Percentiles rank a stretch among this genome's conserved stretches.
These are phyloP conservation scores for Coelastrella sp. DNA, from an alignment of 139 green algal genomes.

Conservation along the genomic window DNA sequence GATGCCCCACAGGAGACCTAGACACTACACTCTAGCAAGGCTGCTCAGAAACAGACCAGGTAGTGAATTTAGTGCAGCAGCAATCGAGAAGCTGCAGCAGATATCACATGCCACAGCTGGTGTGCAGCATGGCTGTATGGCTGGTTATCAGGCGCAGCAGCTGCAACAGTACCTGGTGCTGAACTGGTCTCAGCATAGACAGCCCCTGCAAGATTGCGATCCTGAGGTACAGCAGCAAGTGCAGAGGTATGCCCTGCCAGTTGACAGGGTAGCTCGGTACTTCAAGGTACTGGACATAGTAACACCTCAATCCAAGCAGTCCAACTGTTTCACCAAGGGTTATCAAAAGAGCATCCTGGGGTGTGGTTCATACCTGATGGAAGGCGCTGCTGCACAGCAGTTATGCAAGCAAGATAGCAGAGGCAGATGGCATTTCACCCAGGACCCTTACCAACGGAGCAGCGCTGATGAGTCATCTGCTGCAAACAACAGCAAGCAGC, in stretches of 20 bases:
- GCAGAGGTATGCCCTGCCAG: constrained; percentile 14
- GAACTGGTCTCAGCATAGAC: not conserved
- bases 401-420: constrained; percentile 7
- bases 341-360: constrained; percentile 25
- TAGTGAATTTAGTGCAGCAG: not conserved
- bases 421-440: constrained; percentile 8
- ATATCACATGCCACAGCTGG: not conserved
- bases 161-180: not conserved
- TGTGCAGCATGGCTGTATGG: not conserved
- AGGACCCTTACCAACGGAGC: constrained; percentile 20
- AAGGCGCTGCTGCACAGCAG: not conserved
- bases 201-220: not conserved
- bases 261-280: not conserved
- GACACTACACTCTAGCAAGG: constrained; percentile 21
- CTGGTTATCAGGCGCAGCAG: not conserved
- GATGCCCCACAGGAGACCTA: constrained; percentile 5
- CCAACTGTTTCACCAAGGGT: constrained; percentile 34
- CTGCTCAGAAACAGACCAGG: not conserved
- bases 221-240: constrained; percentile 8
- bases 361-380: not conserved
- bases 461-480: not conserved
- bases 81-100: not conserved
- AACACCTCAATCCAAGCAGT: not conserved
- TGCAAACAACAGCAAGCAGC: not conserved
- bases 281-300: constrained; percentile 28